Evolutionary conservation across 768 basidiomycete species (phyloP), one percentile per base, ranked within the genome.

Genomic region (Lanmaoa pseudosensibilis): DNA sequence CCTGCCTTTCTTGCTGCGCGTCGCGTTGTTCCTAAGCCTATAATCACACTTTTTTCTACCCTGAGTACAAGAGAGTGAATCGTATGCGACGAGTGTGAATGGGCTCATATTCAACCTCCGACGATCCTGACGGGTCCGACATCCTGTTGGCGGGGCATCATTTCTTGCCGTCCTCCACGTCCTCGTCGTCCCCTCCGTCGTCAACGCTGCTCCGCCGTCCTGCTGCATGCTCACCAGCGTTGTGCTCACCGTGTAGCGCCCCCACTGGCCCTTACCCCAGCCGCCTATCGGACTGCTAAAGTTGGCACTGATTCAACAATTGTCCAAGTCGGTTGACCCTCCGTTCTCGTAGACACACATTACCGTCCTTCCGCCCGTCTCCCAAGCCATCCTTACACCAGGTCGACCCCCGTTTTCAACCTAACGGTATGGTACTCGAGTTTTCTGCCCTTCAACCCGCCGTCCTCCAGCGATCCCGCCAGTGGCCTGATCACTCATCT

Each of bases 401-500:
- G 50, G 13, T 33, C 30, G 50, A 54, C 39, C 37, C 33, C 30
- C 25, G 27, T 33, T 45, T 61, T 50, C 16, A 57, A 27, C 38
- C 36, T 18, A 36, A 53, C 58, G 52, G 27, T 37, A 73, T 74
- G 73, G 73, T 70, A 6, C 50, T 55, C 58, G 73, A 73, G 12
- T 50, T 64, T 45, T 63, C 68, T 46, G 54, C 67, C 30, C 69
- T 74, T 40, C 73, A 70, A 25, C 56, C 61, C 18, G 60, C 68
- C 2, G 58, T 66, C 50, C 43, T 62, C 50, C 61, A 74, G 49
- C 73, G 68, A 54, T 54, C 73, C 39, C 71, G 66, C 54, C 75
- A 68, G 46, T 77, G 73, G 70, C 66, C 68, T 49, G 70, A 74
- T 65, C 63, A 62, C 46, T 39, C 57, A 10, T 47, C 62, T 37